Evolutionary conservation across 352 stramenopile species (phyloP), one percentile per base, ranked within the genome.

Genomic region (Phytophthora idaei): DNA sequence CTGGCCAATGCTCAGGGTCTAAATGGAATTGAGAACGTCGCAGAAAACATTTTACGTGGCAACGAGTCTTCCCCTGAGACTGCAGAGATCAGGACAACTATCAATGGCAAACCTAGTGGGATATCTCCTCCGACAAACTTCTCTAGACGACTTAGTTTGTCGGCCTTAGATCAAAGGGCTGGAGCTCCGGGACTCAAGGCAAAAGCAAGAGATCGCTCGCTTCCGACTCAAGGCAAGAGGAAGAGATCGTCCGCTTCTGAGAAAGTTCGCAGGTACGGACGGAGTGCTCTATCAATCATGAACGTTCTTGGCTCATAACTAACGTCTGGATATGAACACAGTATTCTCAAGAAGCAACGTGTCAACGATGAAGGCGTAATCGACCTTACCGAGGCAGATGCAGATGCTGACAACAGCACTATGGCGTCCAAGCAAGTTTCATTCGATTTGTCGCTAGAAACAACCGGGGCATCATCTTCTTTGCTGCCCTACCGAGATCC

Each of bases 321-420:
- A 9, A 60, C 9, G 50, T 14, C 10, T 58, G 5, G 27, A 46
- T 49, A 3, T 37, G 5, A 17, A 57, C 12, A 4, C 41, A 93
- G 85, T 64, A 93, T 93, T 52, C 72, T 93, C 2, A 93, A 93
- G 64, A 91, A 90, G 61, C 79, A 79, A 52, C 69, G 78, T 51
- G 42, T 71, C 7, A 62, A 71, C 37, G 61, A 58, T 29, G 42
- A 60, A 53, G 31, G 6, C 12, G 1, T 45, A 1, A 11, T 68
- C 39, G 29, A 66, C 28, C 12, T 53, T 53, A 9, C 47, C 29
- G 3, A 64, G 17, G 45, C 29, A 47, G 42, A 28, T 32, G 55
- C n/a, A 54, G 44, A 25, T 45, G 57, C 14, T 47, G 57, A 45
- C 41, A 34, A 51, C 67, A 47, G n/a, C 25, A 45, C 21, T 25